phyloP scores from a whole-genome alignment of 805 yeast species.

The Kluyveromyces lactis region DNA sequence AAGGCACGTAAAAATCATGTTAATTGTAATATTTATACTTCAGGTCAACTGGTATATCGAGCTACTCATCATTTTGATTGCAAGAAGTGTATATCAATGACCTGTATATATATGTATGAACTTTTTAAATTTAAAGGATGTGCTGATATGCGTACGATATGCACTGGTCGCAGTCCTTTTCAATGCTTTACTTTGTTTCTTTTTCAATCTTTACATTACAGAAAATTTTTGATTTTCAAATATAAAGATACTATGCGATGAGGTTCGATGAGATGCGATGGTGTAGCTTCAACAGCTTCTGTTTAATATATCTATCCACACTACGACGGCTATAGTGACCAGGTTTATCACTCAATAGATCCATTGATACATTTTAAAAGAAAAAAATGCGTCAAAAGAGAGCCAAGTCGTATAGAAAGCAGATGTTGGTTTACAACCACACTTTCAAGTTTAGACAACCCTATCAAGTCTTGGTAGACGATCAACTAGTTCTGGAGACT shows the following conservation, averaged over 20 bases:
- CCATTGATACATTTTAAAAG: neutral
- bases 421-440: conserved; percentile 75
- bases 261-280: conserved; percentile 10
- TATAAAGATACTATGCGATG: conserved; percentile 10
- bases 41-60: neutral
- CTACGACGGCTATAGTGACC: too few species aligned
- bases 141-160: too few species aligned
- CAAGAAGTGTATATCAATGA: neutral
- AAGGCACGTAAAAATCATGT: conserved; percentile 1
- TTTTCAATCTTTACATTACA: neutral
- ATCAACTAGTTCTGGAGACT: conserved; percentile 60
- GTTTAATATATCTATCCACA: too few species aligned
- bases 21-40: neutral
- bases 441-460: conserved; percentile 92
- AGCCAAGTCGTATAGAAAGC: conserved; percentile 90
- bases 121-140: too few species aligned
- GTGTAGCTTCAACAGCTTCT: too few species aligned
- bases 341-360: too few species aligned
- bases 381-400: conserved; percentile 83
- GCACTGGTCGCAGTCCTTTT: too few species aligned
- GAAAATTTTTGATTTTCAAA: neutral
- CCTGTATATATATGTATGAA: too few species aligned
- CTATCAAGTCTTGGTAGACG: conserved; percentile 82
- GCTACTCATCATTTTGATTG: neutral
- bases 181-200: neutral